phyloP scores from a whole-genome alignment of 208 protist species.

The Porcisia hertigi region DNA sequence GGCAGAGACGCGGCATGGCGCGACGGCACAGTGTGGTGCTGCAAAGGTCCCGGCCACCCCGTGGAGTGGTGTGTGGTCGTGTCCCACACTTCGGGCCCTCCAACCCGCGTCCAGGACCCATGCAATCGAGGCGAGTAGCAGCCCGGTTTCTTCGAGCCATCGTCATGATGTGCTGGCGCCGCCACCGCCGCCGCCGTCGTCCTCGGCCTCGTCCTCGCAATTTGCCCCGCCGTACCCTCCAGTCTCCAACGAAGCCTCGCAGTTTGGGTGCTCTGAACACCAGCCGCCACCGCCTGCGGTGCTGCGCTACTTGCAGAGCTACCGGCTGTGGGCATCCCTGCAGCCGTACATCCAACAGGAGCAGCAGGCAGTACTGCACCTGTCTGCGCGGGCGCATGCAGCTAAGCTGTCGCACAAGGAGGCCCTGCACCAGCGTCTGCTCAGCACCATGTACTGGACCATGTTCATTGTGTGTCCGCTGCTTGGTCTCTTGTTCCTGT shows the following conservation, averaged over 20 bases:
- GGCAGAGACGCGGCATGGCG: not conserved
- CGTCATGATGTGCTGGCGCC: not conserved
- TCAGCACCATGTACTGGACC: slow-evolving; percentile 21
- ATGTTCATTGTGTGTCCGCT: slow-evolving; percentile 37
- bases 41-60: not conserved
- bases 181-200: not conserved
- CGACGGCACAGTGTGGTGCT: not conserved
- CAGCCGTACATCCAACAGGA: slow-evolving; percentile 13
- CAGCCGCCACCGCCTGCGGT: slow-evolving; percentile 4
- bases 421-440: slow-evolving; percentile 18
- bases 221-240: not conserved
- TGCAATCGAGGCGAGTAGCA: not conserved
- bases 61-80: slow-evolving; percentile 13
- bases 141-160: not conserved
- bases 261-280: not conserved
- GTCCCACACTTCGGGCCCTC: not conserved
- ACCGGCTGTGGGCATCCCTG: slow-evolving; percentile 18
- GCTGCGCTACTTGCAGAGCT: slow-evolving; percentile 30
- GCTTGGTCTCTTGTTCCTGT: slow-evolving; percentile 22
- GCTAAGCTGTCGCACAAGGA: slow-evolving; percentile 18
- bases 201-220: too few relatives aligned
- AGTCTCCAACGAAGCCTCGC: not conserved
- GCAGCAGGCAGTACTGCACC: slow-evolving; percentile 11
- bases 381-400: slow-evolving; percentile 5
- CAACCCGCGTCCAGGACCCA: not conserved